Base-by-base conservation (phyloP, 768 basidiomycete species). In the Mycena galopus region DNA sequence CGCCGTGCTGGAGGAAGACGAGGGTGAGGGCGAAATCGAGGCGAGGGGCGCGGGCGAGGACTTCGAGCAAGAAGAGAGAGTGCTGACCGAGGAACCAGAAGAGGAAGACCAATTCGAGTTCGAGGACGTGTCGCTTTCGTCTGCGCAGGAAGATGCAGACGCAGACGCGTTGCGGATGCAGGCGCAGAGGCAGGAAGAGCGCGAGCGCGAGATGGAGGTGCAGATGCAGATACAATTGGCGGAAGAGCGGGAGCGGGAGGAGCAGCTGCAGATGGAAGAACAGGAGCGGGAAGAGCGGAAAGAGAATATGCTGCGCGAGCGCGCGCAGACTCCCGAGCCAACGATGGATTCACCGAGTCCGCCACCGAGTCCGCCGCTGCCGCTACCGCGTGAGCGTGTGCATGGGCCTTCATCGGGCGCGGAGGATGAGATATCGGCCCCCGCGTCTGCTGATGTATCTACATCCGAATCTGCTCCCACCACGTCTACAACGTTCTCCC, bases 121-220 rank as follows among this genome's bases (percentile, higher is more conserved):
- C 23, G 60, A 62, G 39, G 29, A 47, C 23, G 39, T 30, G 29
- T 2, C 47, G 80, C 80, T 33, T 19, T 12, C 19, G 32, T 12
- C 32, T 2, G 55, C 78, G 59, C 88, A 88, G 67, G 86, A 88
- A 65, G 81, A 87, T 65, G 82, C 67, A 82, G 14, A 94, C 95
- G 79, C 94, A 92, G 14, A 89, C 88, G 25, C 58, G 44, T 8
- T 21, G 44, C 44, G n/a, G 44, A 4, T 21, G 44, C 44, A 47
- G 21, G 4, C 16, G 35, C 35, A 37, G 16, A 16, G 11, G 35
- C 11, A 47, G 9, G n/a, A n/a, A 11, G 44, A 47, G n/a, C n/a
- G n/a, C 44, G 44, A 44, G 17, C 14, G 19, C 16, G 42, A 47
- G 17, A 7, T 8, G 21, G 44, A 47, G 1, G 35, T 16, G 35